Evolutionary conservation across 345 rosid species (phyloP), one percentile per base, ranked within the genome.

Genomic region (Capsella bursapastoris): DNA sequence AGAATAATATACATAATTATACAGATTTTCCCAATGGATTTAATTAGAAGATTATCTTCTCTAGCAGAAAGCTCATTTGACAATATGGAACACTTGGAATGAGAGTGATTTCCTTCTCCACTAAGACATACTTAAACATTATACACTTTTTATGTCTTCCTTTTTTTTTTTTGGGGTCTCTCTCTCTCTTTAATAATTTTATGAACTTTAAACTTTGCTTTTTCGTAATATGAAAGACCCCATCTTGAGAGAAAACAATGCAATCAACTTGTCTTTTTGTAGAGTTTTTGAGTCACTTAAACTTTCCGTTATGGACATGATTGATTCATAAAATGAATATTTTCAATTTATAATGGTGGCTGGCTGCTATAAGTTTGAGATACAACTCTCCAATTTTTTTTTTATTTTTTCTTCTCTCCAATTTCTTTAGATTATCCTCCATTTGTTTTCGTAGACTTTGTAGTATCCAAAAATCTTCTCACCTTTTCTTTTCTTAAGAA

Each of bases 101-200:
- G 70, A 60, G 63, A 72, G 70, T 72, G 64, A 66, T 72, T 78
- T 78, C 64, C 81, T 78, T 78, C 81, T 78, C 72, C 81, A 72
- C 73, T 66, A 78, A 78, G 81, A 72, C 70, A 71, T 58, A 4
- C 69, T 66, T 65, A 51, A 66, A 66, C 77, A 60, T 66, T 71
- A 59, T 66, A 65, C 53, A 52, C 73, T 72, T 66, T 78, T 78
- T 52, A 14, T 50, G 18, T 48, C 18, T 18, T 3, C 25, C 25
- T 22, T 48, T 12, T 55, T 18, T 18, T 70, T 59, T 60, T 60
- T 45, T 12, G 11, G 9, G 35, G 31, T 35, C 43, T 32, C 25
- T 22, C 43, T 32, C 43, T 32, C 63, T 78, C 73, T 72, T 78
- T 78, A 78, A 78, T 78, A 72, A 72, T 66, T 22, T 66, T 72